Conservation (phyloP, 2,329 filamentous ascomycete genomes). For the Fonsecaea erecta region DNA sequence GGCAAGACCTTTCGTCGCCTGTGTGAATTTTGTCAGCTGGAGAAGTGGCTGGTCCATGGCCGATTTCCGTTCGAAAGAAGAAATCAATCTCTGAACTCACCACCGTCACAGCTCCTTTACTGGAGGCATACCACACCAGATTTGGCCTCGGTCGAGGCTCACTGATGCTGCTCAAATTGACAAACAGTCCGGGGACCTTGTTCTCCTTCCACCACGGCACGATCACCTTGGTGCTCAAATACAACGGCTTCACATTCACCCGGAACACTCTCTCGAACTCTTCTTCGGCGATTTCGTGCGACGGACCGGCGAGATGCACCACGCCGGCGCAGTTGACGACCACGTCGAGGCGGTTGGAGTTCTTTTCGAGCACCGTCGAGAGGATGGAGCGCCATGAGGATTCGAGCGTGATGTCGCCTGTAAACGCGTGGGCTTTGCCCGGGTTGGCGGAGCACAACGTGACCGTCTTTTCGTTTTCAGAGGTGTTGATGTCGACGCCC, state of each 20-base stretch:
- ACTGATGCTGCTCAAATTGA: conserved; percentile 32
- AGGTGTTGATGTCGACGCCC: conserved; percentile 27
- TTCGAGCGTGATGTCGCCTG: conserved; percentile 27
- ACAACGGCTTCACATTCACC: conserved; percentile 36
- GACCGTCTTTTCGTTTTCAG: conserved; percentile 12
- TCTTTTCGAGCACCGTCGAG: conserved; percentile 5
- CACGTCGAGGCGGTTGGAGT: conserved; percentile 24
- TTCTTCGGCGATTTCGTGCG: conserved; percentile 30
- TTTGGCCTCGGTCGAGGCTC: conserved; percentile 33
- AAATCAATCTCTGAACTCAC: conserved; percentile 12
- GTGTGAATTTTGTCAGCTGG: not conserved
- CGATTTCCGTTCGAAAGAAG: not conserved
- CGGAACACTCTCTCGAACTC: conserved; percentile 34
- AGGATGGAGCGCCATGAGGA: conserved; percentile 29
- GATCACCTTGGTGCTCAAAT: conserved; percentile 34
- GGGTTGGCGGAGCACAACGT: conserved; percentile 11
- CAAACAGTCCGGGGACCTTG: conserved; percentile 25
- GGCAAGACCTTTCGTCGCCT: conserved; percentile 31
- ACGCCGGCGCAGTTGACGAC: conserved; percentile 34
- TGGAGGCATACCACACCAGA: conserved; percentile 33
- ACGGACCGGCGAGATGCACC: conserved; percentile 25
- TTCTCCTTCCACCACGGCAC: conserved; percentile 33
- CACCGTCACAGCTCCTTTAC: conserved; percentile 31
- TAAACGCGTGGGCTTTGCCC: conserved; percentile 10
- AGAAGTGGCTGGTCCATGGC: too few species aligned